Conservation (phyloP, 352 stramenopile genomes). For the Globisporangium recalcitrans region DNA sequence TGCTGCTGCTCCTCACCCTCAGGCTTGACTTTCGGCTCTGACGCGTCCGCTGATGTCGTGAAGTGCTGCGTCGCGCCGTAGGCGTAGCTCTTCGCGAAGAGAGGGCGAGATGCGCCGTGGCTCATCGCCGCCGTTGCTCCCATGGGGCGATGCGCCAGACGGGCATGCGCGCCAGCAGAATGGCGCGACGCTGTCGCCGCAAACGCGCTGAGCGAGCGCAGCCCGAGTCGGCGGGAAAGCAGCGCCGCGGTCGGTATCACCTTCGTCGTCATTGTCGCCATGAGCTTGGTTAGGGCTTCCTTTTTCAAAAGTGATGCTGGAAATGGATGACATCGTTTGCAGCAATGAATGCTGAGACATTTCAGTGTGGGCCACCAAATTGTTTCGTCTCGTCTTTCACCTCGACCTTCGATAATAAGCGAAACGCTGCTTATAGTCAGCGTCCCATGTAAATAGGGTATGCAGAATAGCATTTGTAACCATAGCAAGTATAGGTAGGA, state of each 20-base stretch:
- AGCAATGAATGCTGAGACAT: background rate
- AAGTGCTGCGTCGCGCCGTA: slow-evolving; percentile 5
- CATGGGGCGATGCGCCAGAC: background rate
- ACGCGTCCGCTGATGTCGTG: background rate
- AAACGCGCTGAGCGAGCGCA: background rate
- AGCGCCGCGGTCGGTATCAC: background rate
- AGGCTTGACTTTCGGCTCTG: background rate
- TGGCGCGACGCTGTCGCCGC: background rate
- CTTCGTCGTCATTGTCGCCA: background rate
- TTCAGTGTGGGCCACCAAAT: background rate
- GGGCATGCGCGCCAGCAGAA: background rate
- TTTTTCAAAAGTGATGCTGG: background rate
- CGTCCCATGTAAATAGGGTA: background rate
- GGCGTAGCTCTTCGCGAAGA: background rate
- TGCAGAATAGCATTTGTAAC: background rate
- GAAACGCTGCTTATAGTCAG: background rate
- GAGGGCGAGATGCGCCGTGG: background rate
- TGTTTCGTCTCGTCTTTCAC: background rate
- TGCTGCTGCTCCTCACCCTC: background rate
- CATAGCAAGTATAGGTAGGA: background rate
- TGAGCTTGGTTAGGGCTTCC: background rate
- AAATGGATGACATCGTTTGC: background rate
- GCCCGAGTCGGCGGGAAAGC: slow-evolving; percentile 2
- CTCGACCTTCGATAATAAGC: background rate
- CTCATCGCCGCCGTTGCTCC: background rate